Evolutionary conservation across 2,329 filamentous ascomycete species (phyloP), one percentile per base, ranked within the genome.

Genomic region (Colletotrichum caudatum): DNA sequence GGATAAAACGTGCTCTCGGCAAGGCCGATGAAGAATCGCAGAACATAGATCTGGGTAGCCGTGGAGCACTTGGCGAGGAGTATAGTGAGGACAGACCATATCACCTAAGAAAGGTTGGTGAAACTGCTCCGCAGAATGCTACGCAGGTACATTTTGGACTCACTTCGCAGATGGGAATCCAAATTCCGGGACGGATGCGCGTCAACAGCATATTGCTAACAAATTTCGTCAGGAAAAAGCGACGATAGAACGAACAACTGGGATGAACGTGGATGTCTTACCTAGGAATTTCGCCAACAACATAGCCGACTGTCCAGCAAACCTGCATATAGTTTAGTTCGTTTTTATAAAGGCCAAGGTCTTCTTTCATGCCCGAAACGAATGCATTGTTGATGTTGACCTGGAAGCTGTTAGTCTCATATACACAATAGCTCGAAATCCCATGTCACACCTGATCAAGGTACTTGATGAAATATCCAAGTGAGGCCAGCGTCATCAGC

Each of bases 11-110:
- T 77, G 14, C 78, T 79, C 73, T 83, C 81, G n/a, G 80, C 80
- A 7, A 85, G 76, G 1, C 83, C 83, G 56, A 84, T 79, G 64
- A 84, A 79, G 76, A 85, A 84, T 3, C 83, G 80, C 33, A 85
- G 74, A 3, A 78, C 80, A 65, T 84, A 84, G 33, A 85, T 74
- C 35, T 84, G 82, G 14, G 68, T 67, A 16, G 64, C 57, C 3
- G 58, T 37, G 14, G 51, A 18, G 41, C 63, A 57, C 20, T 64
- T 66, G 5, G 59, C 59, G 4, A 64, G 61, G 14, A 65, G 20
- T 16, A 65, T 58, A 2, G 67, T 71, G 3, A 65, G 51, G 26
- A 66, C 62, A 23, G 66, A 56, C 73, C 65, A 73, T 29, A 70
- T 61, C 14, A 77, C 75, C 73, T 71, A 1, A 14, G 5, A n/a